Conservation (phyloP, 352 stramenopile genomes). For the Phytophthora aleatoria region DNA sequence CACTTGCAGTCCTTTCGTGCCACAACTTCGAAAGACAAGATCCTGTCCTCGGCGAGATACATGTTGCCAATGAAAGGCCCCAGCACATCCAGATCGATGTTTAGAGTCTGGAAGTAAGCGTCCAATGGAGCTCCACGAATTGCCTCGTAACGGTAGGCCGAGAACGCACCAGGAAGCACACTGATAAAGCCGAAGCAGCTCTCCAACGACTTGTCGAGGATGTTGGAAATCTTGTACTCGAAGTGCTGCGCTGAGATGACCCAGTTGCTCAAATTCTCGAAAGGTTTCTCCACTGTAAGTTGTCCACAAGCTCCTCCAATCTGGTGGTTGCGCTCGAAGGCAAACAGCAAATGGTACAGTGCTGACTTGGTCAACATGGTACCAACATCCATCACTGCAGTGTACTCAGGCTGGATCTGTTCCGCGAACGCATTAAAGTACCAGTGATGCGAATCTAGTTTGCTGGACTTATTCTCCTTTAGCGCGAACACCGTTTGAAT, state of each 20-base stretch:
- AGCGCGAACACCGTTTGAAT: slow-evolving; percentile 83
- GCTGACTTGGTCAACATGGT: slow-evolving; percentile 83
- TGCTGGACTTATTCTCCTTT: slow-evolving; percentile 84
- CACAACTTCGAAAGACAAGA: slow-evolving; percentile 87
- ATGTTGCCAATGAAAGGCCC: slow-evolving; percentile 88
- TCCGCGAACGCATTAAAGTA: slow-evolving; percentile 85
- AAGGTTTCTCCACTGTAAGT: slow-evolving; percentile 82
- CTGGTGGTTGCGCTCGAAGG: slow-evolving; percentile 80
- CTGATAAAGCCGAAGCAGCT: slow-evolving; percentile 90
- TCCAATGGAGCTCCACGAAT: slow-evolving; percentile 80
- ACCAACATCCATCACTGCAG: slow-evolving; percentile 83
- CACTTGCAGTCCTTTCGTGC: slow-evolving; percentile 82
- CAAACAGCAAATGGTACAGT: slow-evolving; percentile 78
- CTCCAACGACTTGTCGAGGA: slow-evolving; percentile 87
- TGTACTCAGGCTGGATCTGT: slow-evolving; percentile 85
- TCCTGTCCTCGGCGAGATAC: slow-evolving; percentile 88
- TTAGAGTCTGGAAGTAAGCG: slow-evolving; percentile 88
- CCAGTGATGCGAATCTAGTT: slow-evolving; percentile 88
- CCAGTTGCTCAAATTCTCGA: slow-evolving; percentile 87
- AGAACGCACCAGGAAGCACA: slow-evolving; percentile 85
- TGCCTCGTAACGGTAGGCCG: slow-evolving; percentile 82
- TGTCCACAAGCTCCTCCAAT: slow-evolving; percentile 85
- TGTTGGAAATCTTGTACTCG: slow-evolving; percentile 92
- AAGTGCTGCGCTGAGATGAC: slow-evolving; percentile 88
- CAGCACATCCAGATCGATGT: slow-evolving; percentile 77